Evolutionary conservation across 805 yeast genomes (phyloP).

Genomic region (Pichia phayaonensis): DNA sequence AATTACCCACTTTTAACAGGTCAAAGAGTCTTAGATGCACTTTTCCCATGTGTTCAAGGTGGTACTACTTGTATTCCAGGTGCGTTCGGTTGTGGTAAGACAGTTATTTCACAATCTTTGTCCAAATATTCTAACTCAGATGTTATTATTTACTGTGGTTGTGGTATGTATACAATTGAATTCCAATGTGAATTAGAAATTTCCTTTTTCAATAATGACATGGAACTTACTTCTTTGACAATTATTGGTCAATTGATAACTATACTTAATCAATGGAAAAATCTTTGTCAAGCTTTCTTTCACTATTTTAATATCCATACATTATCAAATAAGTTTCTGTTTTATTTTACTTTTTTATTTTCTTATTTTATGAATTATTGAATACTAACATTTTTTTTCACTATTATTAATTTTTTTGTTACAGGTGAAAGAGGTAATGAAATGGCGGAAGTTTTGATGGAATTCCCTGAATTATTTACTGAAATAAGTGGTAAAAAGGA

Average conservation of each 20-base stretch:
- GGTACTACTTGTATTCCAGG: constrained; percentile 99
- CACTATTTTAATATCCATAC: neutral
- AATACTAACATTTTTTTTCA: constrained; percentile 38
- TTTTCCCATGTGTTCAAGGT: constrained; percentile 99
- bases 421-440: constrained; percentile 95
- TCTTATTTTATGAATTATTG: constrained; percentile 32
- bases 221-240: neutral
- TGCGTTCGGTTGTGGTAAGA: constrained; percentile 98
- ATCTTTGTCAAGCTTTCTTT: too few relatives aligned
- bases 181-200: constrained; percentile 30
- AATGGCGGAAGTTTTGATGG: constrained; percentile 99
- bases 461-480: constrained; percentile 95
- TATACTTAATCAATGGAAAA: neutral
- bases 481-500: constrained; percentile 90
- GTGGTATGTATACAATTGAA: constrained; percentile 19
- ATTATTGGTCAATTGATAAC: neutral
- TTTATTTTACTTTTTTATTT: constrained; percentile 33
- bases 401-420: constrained; percentile 23
- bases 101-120: constrained; percentile 41
- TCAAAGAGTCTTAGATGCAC: constrained; percentile 95
- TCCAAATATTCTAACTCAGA: constrained; percentile 98
- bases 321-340: neutral
- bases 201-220: neutral
- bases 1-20: constrained; percentile 95
- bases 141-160: constrained; percentile 90